Percentiles rank a stretch among this genome's conserved stretches.
phyloP scores from a whole-genome alignment of 495 filamentous ascomycete species.

The Physcia stellaris region DNA sequence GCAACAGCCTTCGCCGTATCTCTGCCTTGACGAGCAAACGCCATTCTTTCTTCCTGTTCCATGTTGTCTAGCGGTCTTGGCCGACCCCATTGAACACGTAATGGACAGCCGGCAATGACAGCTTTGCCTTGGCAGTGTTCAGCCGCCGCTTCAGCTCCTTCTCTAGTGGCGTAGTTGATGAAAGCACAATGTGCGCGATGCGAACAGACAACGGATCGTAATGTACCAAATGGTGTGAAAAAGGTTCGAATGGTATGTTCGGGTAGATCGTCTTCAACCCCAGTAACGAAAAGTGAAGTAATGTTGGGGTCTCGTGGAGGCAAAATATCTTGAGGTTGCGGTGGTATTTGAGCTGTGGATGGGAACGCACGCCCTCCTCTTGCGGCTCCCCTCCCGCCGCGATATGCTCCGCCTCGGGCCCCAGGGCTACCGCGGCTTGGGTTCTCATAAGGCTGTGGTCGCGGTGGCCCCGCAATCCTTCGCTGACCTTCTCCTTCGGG shows the following conservation, averaged over 20 bases:
- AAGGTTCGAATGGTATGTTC: slow-evolving; percentile 82
- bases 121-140: slow-evolving; percentile 76
- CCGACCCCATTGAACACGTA: slow-evolving; percentile 81
- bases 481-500: slow-evolving; percentile 32
- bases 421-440: slow-evolving; percentile 28
- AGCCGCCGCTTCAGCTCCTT: slow-evolving; percentile 72
- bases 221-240: slow-evolving; percentile 73
- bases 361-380: slow-evolving; percentile 51
- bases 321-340: slow-evolving; percentile 64
- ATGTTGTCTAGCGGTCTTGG: slow-evolving; percentile 83
- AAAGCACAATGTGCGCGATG: slow-evolving; percentile 96
- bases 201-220: slow-evolving; percentile 83
- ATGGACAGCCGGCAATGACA: slow-evolving; percentile 67
- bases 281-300: slow-evolving; percentile 84
- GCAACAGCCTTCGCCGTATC: slow-evolving; percentile 37
- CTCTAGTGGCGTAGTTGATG: slow-evolving; percentile 76
- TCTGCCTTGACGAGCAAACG: slow-evolving; percentile 61
- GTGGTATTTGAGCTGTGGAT: slow-evolving; percentile 58
- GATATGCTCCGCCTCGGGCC: slow-evolving; percentile 34
- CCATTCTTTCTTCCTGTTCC: slow-evolving; percentile 65
- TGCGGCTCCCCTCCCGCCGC: slow-evolving; percentile 33
- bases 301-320: slow-evolving; percentile 75
- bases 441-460: slow-evolving; percentile 57
- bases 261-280: slow-evolving; percentile 89
- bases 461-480: slow-evolving; percentile 18